A percentile compares a stretch with the other conserved stretches of the same genome.
Conservation (phyloP, 2,329 filamentous ascomycete genomes). For the Parafenestella ontariensis region DNA sequence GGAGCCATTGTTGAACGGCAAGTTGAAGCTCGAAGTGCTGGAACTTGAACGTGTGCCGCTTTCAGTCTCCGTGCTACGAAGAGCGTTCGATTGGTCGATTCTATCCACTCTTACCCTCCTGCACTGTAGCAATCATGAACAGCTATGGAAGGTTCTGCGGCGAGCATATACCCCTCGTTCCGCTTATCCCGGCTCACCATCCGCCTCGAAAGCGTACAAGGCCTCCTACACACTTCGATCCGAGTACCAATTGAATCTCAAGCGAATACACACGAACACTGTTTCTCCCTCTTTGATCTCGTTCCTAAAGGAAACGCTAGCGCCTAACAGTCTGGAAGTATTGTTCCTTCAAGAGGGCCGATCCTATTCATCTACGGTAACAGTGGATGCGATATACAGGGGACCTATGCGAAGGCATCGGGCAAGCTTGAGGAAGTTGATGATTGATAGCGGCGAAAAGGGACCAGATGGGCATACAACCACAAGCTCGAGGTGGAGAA, state of each 20-base stretch:
- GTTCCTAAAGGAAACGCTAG: constrained; percentile 79
- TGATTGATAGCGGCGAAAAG: constrained; percentile 74
- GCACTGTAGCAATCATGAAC: constrained; percentile 74
- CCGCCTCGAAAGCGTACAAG: constrained; percentile 45
- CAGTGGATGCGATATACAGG: constrained; percentile 74
- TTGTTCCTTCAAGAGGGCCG: constrained; percentile 76
- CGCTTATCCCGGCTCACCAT: constrained; percentile 43
- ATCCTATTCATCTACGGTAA: constrained; percentile 63
- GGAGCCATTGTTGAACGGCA: constrained; percentile 59
- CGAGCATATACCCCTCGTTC: constrained; percentile 56
- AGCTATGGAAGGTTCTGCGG: constrained; percentile 75
- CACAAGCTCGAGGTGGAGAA: constrained; percentile 61
- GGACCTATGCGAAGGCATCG: constrained; percentile 74
- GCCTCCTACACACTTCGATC: constrained; percentile 49
- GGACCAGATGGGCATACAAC: constrained; percentile 51
- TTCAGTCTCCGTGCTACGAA: constrained; percentile 73
- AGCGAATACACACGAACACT: constrained; percentile 76
- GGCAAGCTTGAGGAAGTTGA: constrained; percentile 72
- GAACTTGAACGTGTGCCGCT: constrained; percentile 78
- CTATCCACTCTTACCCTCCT: constrained; percentile 77
- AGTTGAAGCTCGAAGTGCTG: constrained; percentile 72
- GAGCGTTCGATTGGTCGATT: constrained; percentile 76
- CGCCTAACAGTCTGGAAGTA: constrained; percentile 79
- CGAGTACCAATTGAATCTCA: constrained; percentile 65
- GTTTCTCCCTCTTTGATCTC: constrained; percentile 72